Conservation (phyloP, 1,284 basidiomycete genomes). For the Cryptococcus amylolentus region DNA sequence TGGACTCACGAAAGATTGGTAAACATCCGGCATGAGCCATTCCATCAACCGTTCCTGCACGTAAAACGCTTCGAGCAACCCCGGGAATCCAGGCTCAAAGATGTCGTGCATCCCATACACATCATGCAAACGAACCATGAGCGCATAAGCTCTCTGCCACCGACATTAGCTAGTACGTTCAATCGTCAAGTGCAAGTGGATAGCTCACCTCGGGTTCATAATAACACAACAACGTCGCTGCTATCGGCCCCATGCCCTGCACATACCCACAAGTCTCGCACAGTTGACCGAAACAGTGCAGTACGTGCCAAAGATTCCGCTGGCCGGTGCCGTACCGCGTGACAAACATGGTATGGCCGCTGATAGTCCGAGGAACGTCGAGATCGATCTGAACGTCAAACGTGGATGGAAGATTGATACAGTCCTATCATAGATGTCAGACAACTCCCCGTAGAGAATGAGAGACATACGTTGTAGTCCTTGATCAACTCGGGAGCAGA, state of each 20-base stretch:
- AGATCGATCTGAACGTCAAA: constrained; percentile 98
- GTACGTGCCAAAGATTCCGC: constrained; percentile 87
- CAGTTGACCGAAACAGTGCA: constrained; percentile 83
- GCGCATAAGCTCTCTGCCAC: constrained; percentile 66
- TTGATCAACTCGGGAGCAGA: constrained; percentile 29
- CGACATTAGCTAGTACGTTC: neutral
- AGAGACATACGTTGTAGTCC: constrained; percentile 56
- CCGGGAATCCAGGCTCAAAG: constrained; percentile 93
- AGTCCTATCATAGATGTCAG: constrained; percentile 46
- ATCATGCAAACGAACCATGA: constrained; percentile 79
- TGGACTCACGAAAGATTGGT: constrained; percentile 63
- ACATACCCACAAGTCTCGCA: constrained; percentile 93
- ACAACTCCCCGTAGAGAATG: neutral
- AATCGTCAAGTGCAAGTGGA: no score
- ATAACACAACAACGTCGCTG: constrained; percentile 90
- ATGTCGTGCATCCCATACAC: constrained; percentile 83
- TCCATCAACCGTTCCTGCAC: constrained; percentile 85
- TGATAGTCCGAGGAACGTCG: constrained; percentile 94
- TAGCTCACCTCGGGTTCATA: constrained; percentile 68
- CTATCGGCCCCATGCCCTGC: constrained; percentile 93
- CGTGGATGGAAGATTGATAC: constrained; percentile 70
- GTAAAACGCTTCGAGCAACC: constrained; percentile 88
- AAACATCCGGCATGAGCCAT: constrained; percentile 82
- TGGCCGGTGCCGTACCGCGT: constrained; percentile 95
- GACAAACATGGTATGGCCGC: constrained; percentile 88